phyloP scores from a whole-genome alignment of 2,329 filamentous ascomycete species.

The Endocalyx cinctus region DNA sequence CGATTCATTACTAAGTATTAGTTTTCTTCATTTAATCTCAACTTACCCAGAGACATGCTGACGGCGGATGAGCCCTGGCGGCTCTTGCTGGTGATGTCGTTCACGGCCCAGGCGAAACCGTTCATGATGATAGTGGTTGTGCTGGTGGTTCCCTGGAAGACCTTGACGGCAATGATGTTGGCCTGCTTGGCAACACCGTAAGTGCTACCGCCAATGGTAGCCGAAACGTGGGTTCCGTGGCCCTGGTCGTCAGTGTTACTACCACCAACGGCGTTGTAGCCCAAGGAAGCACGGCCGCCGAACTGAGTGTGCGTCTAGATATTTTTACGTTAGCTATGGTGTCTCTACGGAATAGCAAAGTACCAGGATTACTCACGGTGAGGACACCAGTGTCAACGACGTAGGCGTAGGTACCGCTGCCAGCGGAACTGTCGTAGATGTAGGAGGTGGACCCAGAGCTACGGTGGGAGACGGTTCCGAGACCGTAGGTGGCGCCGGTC shows the following conservation, averaged over 20 bases:
- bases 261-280: conserved; percentile 24
- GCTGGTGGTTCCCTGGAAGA: conserved; percentile 29
- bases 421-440: conserved; percentile 37
- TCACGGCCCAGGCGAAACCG: conserved; percentile 35
- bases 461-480: conserved; percentile 40
- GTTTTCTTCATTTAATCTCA: too few species aligned
- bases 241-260: conserved; percentile 31
- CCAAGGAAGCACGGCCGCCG: conserved; percentile 30
- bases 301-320: background rate
- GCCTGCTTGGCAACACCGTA: conserved; percentile 41
- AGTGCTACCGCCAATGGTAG: conserved; percentile 37
- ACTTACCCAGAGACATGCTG: conserved; percentile 47
- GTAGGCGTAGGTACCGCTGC: conserved; percentile 42
- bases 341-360: background rate
- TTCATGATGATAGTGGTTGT: conserved; percentile 22
- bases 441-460: conserved; percentile 30
- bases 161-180: conserved; percentile 39
- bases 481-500: conserved; percentile 35
- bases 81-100: conserved; percentile 38
- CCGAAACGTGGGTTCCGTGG: conserved; percentile 44
- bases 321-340: background rate
- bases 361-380: conserved; percentile 36
- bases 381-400: conserved; percentile 50
- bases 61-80: conserved; percentile 42
- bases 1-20: too few species aligned